These are phyloP conservation scores for Colletotrichum graminicola DNA, from an alignment of 2,329 filamentous ascomycete genomes.

Conservation along the genomic window DNA sequence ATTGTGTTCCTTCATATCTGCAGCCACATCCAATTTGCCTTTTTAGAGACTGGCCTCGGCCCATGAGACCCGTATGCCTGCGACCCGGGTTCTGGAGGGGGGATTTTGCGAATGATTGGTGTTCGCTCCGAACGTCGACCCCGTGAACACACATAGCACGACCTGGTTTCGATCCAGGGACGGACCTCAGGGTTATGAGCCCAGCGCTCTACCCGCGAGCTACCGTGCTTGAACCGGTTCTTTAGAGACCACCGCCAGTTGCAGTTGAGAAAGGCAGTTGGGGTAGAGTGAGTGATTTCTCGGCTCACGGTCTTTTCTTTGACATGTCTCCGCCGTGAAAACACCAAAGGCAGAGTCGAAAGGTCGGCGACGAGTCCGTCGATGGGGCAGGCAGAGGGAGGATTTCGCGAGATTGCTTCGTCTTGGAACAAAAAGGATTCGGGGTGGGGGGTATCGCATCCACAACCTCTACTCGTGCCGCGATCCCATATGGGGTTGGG, in stretches of 20 bases:
- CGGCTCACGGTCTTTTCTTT: not conserved
- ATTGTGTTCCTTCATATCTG: not conserved
- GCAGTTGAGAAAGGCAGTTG: not conserved
- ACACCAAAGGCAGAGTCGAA: not conserved
- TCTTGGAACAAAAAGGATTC: slow-evolving; percentile 10
- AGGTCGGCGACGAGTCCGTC: slow-evolving; percentile 34
- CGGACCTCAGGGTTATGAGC: slow-evolving; percentile 43
- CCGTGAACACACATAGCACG: slow-evolving; percentile 8
- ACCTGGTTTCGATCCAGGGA: slow-evolving; percentile 41
- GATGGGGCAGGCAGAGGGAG: slow-evolving; percentile 7
- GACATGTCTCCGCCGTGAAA: slow-evolving; percentile 26
- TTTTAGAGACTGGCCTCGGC: slow-evolving; percentile 16
- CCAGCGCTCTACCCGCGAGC: slow-evolving; percentile 42
- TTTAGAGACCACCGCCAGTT: accelerated
- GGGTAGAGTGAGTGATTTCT: slow-evolving; percentile 10
- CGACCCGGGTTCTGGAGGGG: not conserved
- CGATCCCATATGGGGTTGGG: not conserved
- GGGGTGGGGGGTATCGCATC: slow-evolving; percentile 25
- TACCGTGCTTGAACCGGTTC: slow-evolving; percentile 20
- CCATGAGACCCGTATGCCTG: no score
- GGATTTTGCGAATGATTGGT: not conserved
- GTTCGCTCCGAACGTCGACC: not conserved
- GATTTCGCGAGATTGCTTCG: slow-evolving; percentile 25
- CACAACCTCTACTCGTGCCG: slow-evolving; percentile 9
- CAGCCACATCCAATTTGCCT: not conserved